These are phyloP conservation scores for Geosmithia putterillii DNA, from an alignment of 2,329 filamentous ascomycete genomes.

Conservation along the genomic window DNA sequence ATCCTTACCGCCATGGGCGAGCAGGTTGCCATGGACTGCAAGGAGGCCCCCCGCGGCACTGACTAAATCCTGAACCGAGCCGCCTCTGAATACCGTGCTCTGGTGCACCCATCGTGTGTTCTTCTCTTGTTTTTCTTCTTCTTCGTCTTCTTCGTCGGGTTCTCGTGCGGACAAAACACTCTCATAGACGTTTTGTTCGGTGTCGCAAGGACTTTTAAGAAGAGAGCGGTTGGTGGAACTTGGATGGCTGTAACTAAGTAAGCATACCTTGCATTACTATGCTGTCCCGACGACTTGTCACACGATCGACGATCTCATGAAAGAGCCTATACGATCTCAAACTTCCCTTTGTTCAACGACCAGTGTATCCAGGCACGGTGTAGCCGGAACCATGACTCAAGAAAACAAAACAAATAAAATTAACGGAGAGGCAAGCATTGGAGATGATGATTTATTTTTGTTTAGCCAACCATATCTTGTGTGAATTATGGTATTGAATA, in stretches of 20 bases:
- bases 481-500: too few relatives aligned
- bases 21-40: slow-evolving; percentile 82
- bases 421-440: slow-evolving; percentile 8
- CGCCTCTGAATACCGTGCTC: neutral
- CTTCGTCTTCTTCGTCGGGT: neutral
- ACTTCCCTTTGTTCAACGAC: slow-evolving; percentile 1
- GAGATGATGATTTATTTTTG: neutral
- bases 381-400: slow-evolving; percentile 1
- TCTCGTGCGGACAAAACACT: neutral
- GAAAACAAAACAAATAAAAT: slow-evolving; percentile 4
- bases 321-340: slow-evolving; percentile 2
- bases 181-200: neutral
- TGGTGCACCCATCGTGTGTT: neutral
- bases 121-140: neutral
- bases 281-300: neutral
- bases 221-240: neutral
- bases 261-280: neutral
- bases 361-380: slow-evolving; percentile 2
- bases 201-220: neutral
- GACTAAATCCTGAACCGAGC: neutral
- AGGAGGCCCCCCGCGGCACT: slow-evolving; percentile 59
- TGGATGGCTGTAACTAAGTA: neutral
- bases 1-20: slow-evolving; percentile 95
- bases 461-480: neutral
- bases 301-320: neutral